Conservation (phyloP, 2,329 filamentous ascomycete genomes). For the Ceratocystis lukuohia region DNA sequence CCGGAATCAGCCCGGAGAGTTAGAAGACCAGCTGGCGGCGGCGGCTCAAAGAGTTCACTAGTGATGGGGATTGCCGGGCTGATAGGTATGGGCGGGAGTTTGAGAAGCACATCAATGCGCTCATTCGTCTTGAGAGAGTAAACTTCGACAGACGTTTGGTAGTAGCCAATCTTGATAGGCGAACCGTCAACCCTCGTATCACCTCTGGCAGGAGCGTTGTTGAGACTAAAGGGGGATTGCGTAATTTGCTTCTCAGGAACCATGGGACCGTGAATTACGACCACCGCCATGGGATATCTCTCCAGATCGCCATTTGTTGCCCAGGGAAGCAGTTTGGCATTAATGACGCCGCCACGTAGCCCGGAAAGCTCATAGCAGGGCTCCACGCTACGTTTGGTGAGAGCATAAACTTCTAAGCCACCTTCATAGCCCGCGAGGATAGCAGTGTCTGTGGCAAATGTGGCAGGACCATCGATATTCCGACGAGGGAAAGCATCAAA, state of each 20-base stretch:
- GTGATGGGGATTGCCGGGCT: slow-evolving; percentile 40
- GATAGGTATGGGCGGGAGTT: slow-evolving; percentile 49
- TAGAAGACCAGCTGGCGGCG: slow-evolving; percentile 58
- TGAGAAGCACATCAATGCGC: slow-evolving; percentile 59
- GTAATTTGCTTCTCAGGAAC: slow-evolving; percentile 28
- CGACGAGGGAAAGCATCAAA: slow-evolving; percentile 55
- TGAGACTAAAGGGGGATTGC: slow-evolving; percentile 22
- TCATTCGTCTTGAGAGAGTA: slow-evolving; percentile 70
- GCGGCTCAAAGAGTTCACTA: slow-evolving; percentile 53
- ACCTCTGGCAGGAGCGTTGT: slow-evolving; percentile 26
- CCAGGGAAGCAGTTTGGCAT: slow-evolving; percentile 73
- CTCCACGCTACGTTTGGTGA: slow-evolving; percentile 59
- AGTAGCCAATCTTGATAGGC: slow-evolving; percentile 40
- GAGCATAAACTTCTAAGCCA: slow-evolving; percentile 59
- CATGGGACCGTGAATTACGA: slow-evolving; percentile 67
- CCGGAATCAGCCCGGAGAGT: slow-evolving; percentile 59
- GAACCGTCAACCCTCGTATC: slow-evolving; percentile 22
- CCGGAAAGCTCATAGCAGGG: slow-evolving; percentile 59
- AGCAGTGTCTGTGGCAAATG: slow-evolving; percentile 44
- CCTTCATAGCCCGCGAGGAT: slow-evolving; percentile 70
- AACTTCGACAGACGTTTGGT: slow-evolving; percentile 79
- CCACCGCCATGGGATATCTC: slow-evolving; percentile 52
- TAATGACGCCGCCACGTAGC: slow-evolving; percentile 63
- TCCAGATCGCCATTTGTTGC: slow-evolving; percentile 40
- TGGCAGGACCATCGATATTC: slow-evolving; percentile 25